Conservation (phyloP, 179 eudicot species). For the Nepenthes alata region DNA sequence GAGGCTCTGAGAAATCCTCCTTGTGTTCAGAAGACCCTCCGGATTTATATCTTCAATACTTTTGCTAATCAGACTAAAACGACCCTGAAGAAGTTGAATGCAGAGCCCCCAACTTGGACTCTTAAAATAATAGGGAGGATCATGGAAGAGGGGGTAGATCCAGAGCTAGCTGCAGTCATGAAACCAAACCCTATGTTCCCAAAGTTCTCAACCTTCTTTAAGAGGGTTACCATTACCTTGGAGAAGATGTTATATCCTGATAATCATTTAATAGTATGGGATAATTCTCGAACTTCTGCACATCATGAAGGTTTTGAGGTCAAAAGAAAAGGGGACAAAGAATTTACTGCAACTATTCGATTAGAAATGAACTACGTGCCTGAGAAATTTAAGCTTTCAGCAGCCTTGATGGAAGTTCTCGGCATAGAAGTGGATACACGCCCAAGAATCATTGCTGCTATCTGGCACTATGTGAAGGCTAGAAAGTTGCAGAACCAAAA, state of each 20-base stretch:
- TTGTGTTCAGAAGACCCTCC: slow-evolving; percentile 70
- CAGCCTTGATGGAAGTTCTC: slow-evolving; percentile 60
- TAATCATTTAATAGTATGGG: slow-evolving; percentile 83
- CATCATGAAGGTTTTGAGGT: slow-evolving; percentile 94
- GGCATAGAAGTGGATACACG: slow-evolving; percentile 85
- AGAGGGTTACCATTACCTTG: slow-evolving; percentile 67
- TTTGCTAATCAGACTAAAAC: slow-evolving; percentile 64
- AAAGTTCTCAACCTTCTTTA: slow-evolving; percentile 74
- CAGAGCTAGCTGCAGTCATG: slow-evolving; percentile 62
- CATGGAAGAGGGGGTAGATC: slow-evolving; percentile 82
- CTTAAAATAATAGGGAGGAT: slow-evolving; percentile 83
- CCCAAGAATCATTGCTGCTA: slow-evolving; percentile 57
- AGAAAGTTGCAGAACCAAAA: slow-evolving; percentile 60
- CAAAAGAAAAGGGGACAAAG: slow-evolving; percentile 80
- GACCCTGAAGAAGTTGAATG: slow-evolving; percentile 56
- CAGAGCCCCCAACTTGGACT: slow-evolving; percentile 86
- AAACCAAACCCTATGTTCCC: slow-evolving; percentile 59
- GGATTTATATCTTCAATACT: slow-evolving; percentile 85
- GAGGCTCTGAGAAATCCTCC: slow-evolving; percentile 82
- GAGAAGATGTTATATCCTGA: slow-evolving; percentile 82
- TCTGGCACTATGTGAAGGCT: slow-evolving; percentile 80
- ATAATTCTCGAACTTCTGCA: slow-evolving; percentile 61
- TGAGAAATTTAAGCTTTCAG: slow-evolving; percentile 72
- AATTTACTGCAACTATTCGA: slow-evolving; percentile 52
- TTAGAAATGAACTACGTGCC: slow-evolving; percentile 75